Conservation (phyloP, 805 yeast genomes). For the Metschnikowia cubensis region DNA sequence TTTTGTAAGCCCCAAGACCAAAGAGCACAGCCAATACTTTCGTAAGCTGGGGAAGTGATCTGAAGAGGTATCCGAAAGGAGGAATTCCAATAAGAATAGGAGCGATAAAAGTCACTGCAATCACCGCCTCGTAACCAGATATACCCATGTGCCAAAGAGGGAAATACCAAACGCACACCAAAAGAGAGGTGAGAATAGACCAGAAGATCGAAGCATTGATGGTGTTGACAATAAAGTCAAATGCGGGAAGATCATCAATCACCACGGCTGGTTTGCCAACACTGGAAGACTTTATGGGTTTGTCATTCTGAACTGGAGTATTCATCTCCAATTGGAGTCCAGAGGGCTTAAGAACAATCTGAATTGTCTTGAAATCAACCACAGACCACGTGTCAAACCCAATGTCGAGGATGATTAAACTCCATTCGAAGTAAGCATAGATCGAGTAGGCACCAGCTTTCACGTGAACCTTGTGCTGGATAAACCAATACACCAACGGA, state of each 20-base stretch:
- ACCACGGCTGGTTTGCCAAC: slow-evolving; percentile 3
- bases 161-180: slow-evolving; percentile 91
- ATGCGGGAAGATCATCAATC: slow-evolving; percentile 29
- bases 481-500: slow-evolving; percentile 84
- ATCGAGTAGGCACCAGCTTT: slow-evolving; percentile 92
- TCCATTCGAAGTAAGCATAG: slow-evolving; percentile 95
- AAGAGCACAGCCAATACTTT: slow-evolving; percentile 51
- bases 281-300: not conserved
- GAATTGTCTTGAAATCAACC: slow-evolving; percentile 63
- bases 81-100: slow-evolving; percentile 51
- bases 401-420: slow-evolving; percentile 75
- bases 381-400: slow-evolving; percentile 80
- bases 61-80: slow-evolving; percentile 29
- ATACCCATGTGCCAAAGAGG: slow-evolving; percentile 98
- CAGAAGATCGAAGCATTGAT: slow-evolving; percentile 77
- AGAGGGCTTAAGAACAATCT: slow-evolving; percentile 28
- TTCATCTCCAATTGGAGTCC: slow-evolving; percentile 4
- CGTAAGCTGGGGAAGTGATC: slow-evolving; percentile 48
- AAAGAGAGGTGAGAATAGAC: slow-evolving; percentile 77
- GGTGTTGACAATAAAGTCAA: slow-evolving; percentile 42
- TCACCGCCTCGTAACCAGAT: slow-evolving; percentile 83
- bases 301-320: not conserved
- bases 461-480: slow-evolving; percentile 86
- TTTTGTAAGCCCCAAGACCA: slow-evolving; percentile 74
- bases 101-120: slow-evolving; percentile 48